These are phyloP conservation scores for Lichtheimia corymbifera DNA, from an alignment of 371 early-diverging fungal species.

Conservation along the genomic window DNA sequence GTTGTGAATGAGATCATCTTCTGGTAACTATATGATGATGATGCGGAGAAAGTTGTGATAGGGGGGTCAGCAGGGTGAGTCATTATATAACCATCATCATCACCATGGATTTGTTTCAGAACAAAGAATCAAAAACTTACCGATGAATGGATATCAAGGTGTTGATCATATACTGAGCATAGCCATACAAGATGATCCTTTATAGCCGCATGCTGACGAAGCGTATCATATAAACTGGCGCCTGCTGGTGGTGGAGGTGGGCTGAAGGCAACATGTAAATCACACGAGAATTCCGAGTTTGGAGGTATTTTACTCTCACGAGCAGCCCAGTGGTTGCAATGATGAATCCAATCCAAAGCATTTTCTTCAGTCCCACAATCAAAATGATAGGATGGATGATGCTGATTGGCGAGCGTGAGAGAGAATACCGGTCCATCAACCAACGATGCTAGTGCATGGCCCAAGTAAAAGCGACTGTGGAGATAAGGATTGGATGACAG, in stretches of 20 bases:
- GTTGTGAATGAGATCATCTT: background rate
- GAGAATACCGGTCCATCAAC: conserved; percentile 17
- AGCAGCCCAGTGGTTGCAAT: conserved; percentile 34
- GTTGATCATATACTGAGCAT: conserved; percentile 13
- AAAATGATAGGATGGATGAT: conserved; percentile 17
- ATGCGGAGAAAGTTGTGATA: too few species aligned
- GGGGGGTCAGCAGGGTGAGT: conserved; percentile 6
- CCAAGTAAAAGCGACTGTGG: conserved; percentile 12
- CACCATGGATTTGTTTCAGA: background rate
- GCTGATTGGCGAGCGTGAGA: conserved; percentile 16
- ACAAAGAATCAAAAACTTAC: background rate
- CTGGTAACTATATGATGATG: background rate
- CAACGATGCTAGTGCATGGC: conserved; percentile 13
- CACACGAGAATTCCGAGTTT: background rate
- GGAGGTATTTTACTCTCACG: conserved; percentile 23
- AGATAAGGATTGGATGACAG: conserved; percentile 11
- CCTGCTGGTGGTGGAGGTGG: conserved; percentile 18
- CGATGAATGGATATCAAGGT: background rate
- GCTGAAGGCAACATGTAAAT: conserved; percentile 1
- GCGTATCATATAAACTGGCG: conserved; percentile 13
- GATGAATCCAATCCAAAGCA: conserved; percentile 20
- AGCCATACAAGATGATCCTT: conserved; percentile 12
- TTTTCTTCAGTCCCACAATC: conserved; percentile 27
- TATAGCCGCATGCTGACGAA: conserved; percentile 13
- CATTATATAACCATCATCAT: background rate